Evolutionary conservation across 1,284 basidiomycete genomes (phyloP), one percentile per base, ranked within the genome.

Genomic region (Cutaneotrichosporon cyanovorans): DNA sequence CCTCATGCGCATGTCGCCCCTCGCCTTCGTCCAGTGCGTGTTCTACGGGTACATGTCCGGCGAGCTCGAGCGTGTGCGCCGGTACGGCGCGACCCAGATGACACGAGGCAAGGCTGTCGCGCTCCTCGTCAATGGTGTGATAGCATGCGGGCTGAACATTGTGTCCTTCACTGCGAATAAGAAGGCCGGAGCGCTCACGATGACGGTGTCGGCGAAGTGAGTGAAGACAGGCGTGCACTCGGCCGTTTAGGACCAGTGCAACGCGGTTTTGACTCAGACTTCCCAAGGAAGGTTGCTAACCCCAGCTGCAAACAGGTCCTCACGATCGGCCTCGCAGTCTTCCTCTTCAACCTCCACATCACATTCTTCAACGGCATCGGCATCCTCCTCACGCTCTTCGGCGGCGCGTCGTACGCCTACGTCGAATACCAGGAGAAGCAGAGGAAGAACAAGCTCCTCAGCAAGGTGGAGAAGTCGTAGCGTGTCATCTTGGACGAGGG

Each of bases 111-210:
- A 79, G 49, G 73, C 79, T 0, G 48, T 78, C 0, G 79, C 81
- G 4, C 71, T 95, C 30, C 58, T 81, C 4, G 62, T 85, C 38
- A 96, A 95, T 59, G 91, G 88, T 0, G 66, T 77, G 16, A 81
- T 95, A 60, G 91, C 91, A 3, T 95, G 93, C 64, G 84, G 81
- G 6, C 75, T 95, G 37, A 95, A 96, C 62, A 82, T 93, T 6
- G 86, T 92, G 46, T 87, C 85, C 66, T 91, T 93, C 63, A 87
- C 85, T 37, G 86, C 91, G 20, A 95, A 93, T 73, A 84, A 84
- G 68, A 83, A 84, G 65, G 83, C 87, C 0, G 88, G 89, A 3
- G 82, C 68, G 19, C 47, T 69, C 46, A 70, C 68, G 1, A 69
- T 71, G 68, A 70, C 69, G 7, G 67, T 73, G 1, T 68, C 65